phyloP scores from a whole-genome alignment of 768 basidiomycete species.

The Filobasidium floriforme region DNA sequence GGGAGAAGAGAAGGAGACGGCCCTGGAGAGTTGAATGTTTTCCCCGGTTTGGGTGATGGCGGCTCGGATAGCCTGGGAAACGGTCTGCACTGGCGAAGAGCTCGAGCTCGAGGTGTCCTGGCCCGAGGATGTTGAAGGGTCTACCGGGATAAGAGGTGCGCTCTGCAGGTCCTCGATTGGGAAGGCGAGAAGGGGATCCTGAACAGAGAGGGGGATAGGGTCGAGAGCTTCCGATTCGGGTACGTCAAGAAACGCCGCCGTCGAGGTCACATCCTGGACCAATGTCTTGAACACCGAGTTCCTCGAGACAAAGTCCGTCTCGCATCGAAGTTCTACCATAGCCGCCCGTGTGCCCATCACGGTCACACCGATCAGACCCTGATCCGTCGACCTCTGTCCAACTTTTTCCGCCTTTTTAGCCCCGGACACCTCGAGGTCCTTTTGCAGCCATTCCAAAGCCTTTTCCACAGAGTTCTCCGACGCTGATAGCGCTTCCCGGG shows the following conservation, averaged over 20 bases:
- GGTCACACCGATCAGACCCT: conserved; percentile 73
- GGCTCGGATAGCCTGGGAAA: conserved; percentile 59
- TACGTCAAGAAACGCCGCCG: conserved; percentile 66
- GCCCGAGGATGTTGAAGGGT: conserved; percentile 46
- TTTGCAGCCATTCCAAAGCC: conserved; percentile 73
- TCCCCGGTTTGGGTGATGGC: conserved; percentile 40
- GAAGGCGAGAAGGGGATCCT: conserved; percentile 50
- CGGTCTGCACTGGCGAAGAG: conserved; percentile 63
- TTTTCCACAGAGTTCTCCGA: conserved; percentile 64
- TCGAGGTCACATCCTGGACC: conserved; percentile 71
- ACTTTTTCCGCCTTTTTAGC: conserved; percentile 77
- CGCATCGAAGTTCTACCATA: conserved; percentile 88
- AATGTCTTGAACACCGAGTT: conserved; percentile 73
- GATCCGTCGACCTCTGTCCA: conserved; percentile 60
- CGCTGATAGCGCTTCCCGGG: conserved; percentile 72
- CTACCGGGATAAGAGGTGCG: conserved; percentile 61
- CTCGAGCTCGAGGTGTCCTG: conserved; percentile 9
- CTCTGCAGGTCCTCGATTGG: conserved; percentile 54
- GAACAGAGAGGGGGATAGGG: conserved; percentile 24
- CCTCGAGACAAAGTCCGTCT: conserved; percentile 90
- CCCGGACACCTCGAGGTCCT: conserved; percentile 58
- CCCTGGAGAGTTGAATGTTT: conserved; percentile 45
- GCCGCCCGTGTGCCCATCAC: conserved; percentile 65
- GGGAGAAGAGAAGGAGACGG: conserved; percentile 43
- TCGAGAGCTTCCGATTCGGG: conserved; percentile 28